These are phyloP conservation scores for Taphrina deformans DNA, from an alignment of 1,139 yeast species.

Conservation along the genomic window DNA sequence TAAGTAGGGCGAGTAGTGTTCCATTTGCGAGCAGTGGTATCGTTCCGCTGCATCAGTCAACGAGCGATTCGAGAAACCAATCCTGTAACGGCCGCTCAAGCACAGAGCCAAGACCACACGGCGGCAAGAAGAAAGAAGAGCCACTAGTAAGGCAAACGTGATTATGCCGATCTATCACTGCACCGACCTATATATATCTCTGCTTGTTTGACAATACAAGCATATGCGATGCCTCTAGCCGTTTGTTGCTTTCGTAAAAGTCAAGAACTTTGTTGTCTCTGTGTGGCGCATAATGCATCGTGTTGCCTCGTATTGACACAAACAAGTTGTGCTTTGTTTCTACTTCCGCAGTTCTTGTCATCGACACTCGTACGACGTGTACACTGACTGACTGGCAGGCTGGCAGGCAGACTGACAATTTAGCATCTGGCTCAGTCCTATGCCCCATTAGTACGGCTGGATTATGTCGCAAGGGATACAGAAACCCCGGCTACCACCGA, in stretches of 20 bases:
- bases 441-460: too few relatives aligned
- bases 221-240: not conserved
- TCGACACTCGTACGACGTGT: too few relatives aligned
- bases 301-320: not conserved
- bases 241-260: not conserved
- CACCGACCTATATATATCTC: too few relatives aligned
- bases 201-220: too few relatives aligned
- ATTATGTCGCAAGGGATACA: not conserved
- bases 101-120: too few relatives aligned
- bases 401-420: too few relatives aligned
- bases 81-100: not conserved
- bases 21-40: slow-evolving; percentile 15
- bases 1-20: slow-evolving; percentile 3
- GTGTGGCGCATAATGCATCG: not conserved
- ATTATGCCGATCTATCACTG: too few relatives aligned
- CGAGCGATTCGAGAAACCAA: not conserved
- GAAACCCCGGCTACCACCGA: not conserved
- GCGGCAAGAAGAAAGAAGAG: too few relatives aligned
- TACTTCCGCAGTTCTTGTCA: not conserved
- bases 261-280: not conserved
- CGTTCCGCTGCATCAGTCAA: not conserved
- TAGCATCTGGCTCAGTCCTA: too few relatives aligned
- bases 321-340: not conserved
- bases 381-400: too few relatives aligned
- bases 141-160: too few relatives aligned